Evolutionary conservation across 768 basidiomycete genomes (phyloP).

Genomic region (Pisolithus tinctorius): DNA sequence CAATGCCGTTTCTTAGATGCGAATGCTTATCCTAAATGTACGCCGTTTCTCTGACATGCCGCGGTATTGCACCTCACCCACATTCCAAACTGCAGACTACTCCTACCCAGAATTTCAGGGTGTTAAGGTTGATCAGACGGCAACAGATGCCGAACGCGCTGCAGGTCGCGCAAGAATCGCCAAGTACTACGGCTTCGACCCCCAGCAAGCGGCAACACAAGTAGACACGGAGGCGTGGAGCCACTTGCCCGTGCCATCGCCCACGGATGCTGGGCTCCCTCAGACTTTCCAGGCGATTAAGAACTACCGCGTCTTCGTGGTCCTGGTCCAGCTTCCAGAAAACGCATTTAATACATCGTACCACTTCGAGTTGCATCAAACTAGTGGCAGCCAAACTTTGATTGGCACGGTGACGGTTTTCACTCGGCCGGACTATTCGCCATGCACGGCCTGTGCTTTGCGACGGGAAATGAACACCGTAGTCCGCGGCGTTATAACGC

Average conservation of each 20-base stretch:
- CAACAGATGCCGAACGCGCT: slow-evolving; percentile 8
- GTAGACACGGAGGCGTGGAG: slow-evolving; percentile 4
- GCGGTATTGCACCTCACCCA: too few relatives aligned
- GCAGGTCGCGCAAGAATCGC: slow-evolving; percentile 16
- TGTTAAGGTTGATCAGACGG: slow-evolving; percentile 18
- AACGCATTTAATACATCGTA: slow-evolving; percentile 20
- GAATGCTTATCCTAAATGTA: slow-evolving; percentile 18
- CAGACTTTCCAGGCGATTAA: slow-evolving; percentile 10
- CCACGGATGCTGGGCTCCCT: slow-evolving; percentile 7
- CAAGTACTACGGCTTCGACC: slow-evolving; percentile 20
- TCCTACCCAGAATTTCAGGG: slow-evolving; percentile 21
- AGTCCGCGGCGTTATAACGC: slow-evolving; percentile 20
- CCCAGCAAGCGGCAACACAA: slow-evolving; percentile 5
- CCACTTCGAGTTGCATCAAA: slow-evolving; percentile 16
- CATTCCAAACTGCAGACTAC: slow-evolving; percentile 12
- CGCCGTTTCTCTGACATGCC: neutral
- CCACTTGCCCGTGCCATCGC: slow-evolving; percentile 12
- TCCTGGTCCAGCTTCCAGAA: slow-evolving; percentile 19
- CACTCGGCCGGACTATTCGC: slow-evolving; percentile 14
- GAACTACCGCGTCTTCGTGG: slow-evolving; percentile 20
- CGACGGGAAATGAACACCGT: slow-evolving; percentile 13
- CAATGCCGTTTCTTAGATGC: slow-evolving; percentile 17
- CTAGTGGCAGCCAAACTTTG: slow-evolving; percentile 1
- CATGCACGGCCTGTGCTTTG: slow-evolving; percentile 19
- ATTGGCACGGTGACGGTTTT: slow-evolving; percentile 21